Conservation (phyloP, 1,284 basidiomycete species). For the Cronartium quercuum region DNA sequence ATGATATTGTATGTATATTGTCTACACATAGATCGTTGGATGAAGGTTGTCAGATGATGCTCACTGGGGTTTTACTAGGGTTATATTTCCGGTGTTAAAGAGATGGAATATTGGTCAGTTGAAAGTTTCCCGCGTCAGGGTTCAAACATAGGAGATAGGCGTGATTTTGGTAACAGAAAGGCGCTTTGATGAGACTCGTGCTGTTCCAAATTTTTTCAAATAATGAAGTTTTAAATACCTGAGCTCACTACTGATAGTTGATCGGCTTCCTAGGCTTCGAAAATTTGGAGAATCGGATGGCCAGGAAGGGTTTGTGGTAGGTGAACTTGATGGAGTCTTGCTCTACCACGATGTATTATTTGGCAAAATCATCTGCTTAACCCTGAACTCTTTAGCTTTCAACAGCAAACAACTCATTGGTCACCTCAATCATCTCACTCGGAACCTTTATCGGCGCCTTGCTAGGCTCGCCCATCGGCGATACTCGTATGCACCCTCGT, state of each 20-base stretch:
- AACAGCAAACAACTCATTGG: not conserved
- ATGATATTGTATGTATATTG: constrained; percentile 26
- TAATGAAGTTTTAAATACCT: not conserved
- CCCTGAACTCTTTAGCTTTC: not conserved
- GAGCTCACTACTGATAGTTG: not conserved
- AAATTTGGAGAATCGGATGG: not conserved
- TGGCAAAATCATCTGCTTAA: not conserved
- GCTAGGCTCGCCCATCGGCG: not conserved
- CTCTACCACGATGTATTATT: not conserved
- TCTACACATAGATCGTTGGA: not conserved
- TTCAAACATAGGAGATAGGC: too few species aligned
- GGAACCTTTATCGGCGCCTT: constrained; percentile 2
- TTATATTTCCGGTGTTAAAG: constrained; percentile 37
- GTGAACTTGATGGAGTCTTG: not conserved
- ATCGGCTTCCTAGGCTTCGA: not conserved
- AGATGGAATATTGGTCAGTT: constrained; percentile 36
- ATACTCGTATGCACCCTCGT: not conserved
- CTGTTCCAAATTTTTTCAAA: not conserved
- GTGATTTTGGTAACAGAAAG: too few species aligned
- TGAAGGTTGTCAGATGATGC: not conserved
- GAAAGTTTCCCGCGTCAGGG: too few species aligned
- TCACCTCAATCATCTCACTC: not conserved
- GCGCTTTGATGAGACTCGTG: too few species aligned
- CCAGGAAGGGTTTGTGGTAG: not conserved
- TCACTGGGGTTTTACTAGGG: not conserved